phyloP scores from a whole-genome alignment of 192 early-diverging fungal species.

The Blastocladiella britannica region DNA sequence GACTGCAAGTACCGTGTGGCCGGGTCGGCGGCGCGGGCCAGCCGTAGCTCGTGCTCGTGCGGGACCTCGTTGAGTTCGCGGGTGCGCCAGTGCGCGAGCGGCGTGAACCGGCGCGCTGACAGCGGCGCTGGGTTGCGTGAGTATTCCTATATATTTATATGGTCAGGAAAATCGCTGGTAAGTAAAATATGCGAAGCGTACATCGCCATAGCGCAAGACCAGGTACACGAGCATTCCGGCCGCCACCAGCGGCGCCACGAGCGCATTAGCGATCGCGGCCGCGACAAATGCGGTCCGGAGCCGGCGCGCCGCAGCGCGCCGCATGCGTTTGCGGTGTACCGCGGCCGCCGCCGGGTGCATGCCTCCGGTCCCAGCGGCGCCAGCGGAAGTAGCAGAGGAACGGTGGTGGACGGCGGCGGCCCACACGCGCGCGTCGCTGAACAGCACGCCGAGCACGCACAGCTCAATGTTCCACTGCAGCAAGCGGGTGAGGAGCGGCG shows the following conservation, averaged over 20 bases:
- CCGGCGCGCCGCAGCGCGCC: too few species aligned
- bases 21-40: conserved; percentile 46
- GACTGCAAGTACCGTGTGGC: conserved; percentile 72
- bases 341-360: too few species aligned
- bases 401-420: too few species aligned
- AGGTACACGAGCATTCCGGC: conserved; percentile 58
- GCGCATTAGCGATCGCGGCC: too few species aligned
- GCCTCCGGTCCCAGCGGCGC: too few species aligned
- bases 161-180: neutral
- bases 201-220: conserved; percentile 88
- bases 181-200: conserved; percentile 14
- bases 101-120: conserved; percentile 59
- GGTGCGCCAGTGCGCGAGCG: conserved; percentile 77
- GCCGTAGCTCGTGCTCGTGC: conserved; percentile 58
- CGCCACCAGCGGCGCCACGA: conserved; percentile 73
- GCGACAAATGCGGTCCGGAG: too few species aligned
- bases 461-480: conserved; percentile 82
- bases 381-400: too few species aligned
- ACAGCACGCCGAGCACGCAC: conserved; percentile 66
- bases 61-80: conserved; percentile 96
- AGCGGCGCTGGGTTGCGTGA: conserved; percentile 63
- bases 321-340: too few species aligned
- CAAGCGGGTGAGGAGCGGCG: conserved; percentile 45
- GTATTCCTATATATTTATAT: conserved; percentile 46
- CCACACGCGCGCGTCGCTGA: neutral